Evolutionary conservation across 192 early-diverging fungal species (phyloP).

Genomic region (Coemansia erecta): DNA sequence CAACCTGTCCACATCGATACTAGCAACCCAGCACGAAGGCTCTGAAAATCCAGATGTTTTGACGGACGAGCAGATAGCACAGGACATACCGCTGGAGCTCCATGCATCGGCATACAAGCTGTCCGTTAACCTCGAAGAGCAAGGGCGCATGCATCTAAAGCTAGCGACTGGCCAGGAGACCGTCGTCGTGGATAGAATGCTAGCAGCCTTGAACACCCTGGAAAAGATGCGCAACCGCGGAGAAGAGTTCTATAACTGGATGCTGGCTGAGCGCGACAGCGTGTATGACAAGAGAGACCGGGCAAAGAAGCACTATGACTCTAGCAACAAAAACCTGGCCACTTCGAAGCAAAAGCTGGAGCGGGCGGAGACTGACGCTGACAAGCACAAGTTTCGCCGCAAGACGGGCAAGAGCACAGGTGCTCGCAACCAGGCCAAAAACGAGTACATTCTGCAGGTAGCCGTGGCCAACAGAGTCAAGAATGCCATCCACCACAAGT

Average conservation of each 20-base stretch:
- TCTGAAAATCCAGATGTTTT: not conserved
- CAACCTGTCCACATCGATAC: constrained; percentile 20
- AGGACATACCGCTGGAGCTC: constrained; percentile 28
- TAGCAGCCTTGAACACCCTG: constrained; percentile 13
- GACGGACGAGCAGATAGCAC: constrained; percentile 16
- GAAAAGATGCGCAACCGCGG: constrained; percentile 13
- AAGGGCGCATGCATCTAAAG: constrained; percentile 42
- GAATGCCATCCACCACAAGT: constrained; percentile 26
- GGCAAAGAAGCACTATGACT: constrained; percentile 28
- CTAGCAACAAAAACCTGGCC: constrained; percentile 19
- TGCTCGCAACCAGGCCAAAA: constrained; percentile 45
- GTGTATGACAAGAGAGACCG: constrained; percentile 38
- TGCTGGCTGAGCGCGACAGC: constrained; percentile 41
- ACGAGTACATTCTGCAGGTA: constrained; percentile 46
- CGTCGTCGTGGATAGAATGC: constrained; percentile 26
- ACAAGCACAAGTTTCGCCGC: constrained; percentile 36
- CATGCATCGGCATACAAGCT: constrained; percentile 31
- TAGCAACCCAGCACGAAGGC: not conserved
- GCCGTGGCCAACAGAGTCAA: constrained; percentile 38
- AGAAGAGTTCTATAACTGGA: constrained; percentile 35
- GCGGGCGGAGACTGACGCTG: constrained; percentile 37
- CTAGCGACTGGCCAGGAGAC: constrained; percentile 21
- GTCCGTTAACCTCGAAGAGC: constrained; percentile 38
- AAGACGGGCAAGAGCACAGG: constrained; percentile 16
- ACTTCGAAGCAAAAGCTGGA: constrained; percentile 35